phyloP scores from a whole-genome alignment of 805 yeast species.

The Monosporozyma unispora region DNA sequence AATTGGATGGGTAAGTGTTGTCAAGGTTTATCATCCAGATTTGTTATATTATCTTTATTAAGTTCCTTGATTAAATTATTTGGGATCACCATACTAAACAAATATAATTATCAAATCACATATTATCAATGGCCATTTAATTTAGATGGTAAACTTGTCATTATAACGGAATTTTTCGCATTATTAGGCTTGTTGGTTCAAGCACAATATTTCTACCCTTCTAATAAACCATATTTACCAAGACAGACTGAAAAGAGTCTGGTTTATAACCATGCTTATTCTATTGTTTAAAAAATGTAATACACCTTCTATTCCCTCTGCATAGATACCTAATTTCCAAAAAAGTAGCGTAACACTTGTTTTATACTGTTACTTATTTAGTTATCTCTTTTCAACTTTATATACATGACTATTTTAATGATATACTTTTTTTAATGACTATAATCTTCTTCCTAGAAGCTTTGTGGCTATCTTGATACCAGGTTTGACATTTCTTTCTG shows the following conservation, averaged over 20 bases:
- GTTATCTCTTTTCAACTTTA: not conserved
- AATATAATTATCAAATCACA: not conserved
- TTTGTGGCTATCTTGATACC: slow-evolving; percentile 63
- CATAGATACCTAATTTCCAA: not conserved
- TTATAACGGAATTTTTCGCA: slow-evolving; percentile 11
- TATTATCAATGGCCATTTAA: slow-evolving; percentile 22
- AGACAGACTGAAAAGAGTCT: slow-evolving; percentile 4
- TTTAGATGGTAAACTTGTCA: slow-evolving; percentile 14
- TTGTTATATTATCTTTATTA: slow-evolving; percentile 7
- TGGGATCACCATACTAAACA: not conserved
- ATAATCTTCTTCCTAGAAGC: slow-evolving; percentile 50
- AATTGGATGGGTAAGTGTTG: slow-evolving; percentile 33
- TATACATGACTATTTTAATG: not conserved
- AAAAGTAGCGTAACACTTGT: not conserved
- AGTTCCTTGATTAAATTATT: slow-evolving; percentile 4
- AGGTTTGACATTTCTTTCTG: slow-evolving; percentile 50
- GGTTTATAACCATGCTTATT: not conserved
- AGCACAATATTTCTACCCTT: slow-evolving; percentile 18
- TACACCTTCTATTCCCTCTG: no score
- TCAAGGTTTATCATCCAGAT: slow-evolving; percentile 25
- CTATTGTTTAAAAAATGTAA: not conserved
- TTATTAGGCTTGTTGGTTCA: slow-evolving; percentile 18
- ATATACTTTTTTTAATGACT: slow-evolving; percentile 1
- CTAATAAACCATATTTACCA: slow-evolving; percentile 16
- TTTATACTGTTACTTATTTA: not conserved